Percentiles rank a stretch among this genome's conserved stretches.
phyloP scores from a whole-genome alignment of 257 asterid genomes.

The Knoxia roxburghii region DNA sequence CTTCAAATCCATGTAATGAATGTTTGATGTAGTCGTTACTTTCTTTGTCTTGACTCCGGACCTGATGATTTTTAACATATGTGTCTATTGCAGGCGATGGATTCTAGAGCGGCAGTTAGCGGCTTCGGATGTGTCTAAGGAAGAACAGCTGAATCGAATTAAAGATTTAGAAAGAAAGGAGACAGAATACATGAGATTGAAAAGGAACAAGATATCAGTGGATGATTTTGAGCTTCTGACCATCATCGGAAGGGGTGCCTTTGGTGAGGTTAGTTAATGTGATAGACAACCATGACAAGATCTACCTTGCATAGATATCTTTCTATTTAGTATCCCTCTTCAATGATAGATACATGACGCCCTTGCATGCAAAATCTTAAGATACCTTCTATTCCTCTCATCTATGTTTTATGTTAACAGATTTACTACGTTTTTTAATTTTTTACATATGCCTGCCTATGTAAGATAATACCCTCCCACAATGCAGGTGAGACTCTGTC shows the following conservation, averaged over 20 bases:
- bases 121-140: constrained; percentile 94
- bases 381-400: not conserved
- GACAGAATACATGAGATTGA: constrained; percentile 89
- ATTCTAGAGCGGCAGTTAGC: constrained; percentile 85
- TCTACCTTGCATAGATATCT: constrained; percentile 1
- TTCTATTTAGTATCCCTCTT: not conserved
- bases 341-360: not conserved
- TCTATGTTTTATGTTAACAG: not conserved
- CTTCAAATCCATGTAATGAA: not conserved
- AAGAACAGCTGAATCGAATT: constrained; percentile 73
- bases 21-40: not conserved
- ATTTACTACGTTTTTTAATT: not conserved
- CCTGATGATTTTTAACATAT: constrained; percentile 13
- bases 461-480: not conserved
- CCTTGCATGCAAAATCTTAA: too few species aligned
- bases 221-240: constrained; percentile 97
- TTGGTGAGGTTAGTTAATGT: constrained; percentile 72
- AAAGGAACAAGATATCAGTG: constrained; percentile 89
- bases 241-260: constrained; percentile 97
- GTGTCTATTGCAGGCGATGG: constrained; percentile 67
- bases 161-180: constrained; percentile 94
- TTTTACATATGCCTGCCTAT: not conserved
- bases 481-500: constrained; percentile 82
- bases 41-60: not conserved
- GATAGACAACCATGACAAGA: not conserved